Evolutionary conservation across 768 basidiomycete species (phyloP).

Genomic region (Phaffia australis): DNA sequence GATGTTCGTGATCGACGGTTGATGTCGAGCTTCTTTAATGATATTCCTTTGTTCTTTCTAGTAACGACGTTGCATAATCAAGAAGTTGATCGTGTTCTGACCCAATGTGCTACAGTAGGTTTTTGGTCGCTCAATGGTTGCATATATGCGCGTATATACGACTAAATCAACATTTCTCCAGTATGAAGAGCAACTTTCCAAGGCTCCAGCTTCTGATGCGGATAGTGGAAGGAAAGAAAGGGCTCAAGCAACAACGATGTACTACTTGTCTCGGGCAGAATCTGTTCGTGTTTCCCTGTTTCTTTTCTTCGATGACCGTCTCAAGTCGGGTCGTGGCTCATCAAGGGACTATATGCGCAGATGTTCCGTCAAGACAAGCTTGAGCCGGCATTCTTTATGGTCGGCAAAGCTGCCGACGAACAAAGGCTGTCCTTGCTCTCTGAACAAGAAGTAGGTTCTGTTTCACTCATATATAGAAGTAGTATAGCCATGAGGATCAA

Average conservation of each 20-base stretch:
- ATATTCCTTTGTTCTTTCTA: not conserved
- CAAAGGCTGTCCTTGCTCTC: conserved; percentile 6
- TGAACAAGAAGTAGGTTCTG: conserved; percentile 3
- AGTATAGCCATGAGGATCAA: not conserved
- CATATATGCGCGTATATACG: not conserved
- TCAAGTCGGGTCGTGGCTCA: too few relatives aligned
- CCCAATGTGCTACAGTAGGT: conserved; percentile 17
- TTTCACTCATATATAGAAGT: not conserved
- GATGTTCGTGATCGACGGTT: too few relatives aligned
- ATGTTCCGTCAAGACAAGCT: conserved; percentile 1
- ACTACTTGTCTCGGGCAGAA: conserved; percentile 19
- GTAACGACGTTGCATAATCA: not conserved
- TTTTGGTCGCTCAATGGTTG: too few relatives aligned
- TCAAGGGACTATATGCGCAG: not conserved
- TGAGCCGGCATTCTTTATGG: conserved; percentile 19
- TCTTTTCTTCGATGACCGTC: too few relatives aligned
- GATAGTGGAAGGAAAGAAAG: conserved; percentile 2
- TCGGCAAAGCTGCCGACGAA: conserved; percentile 19
- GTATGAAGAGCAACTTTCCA: conserved; percentile 16
- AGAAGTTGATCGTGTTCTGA: conserved; percentile 3
- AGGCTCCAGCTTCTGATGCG: not conserved
- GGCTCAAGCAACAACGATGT: conserved; percentile 13
- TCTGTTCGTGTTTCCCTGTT: not conserved
- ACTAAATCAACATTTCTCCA: not conserved
- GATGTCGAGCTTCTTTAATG: too few relatives aligned